Conservation (phyloP, 768 basidiomycete genomes). For the Boletus tomentosulus region DNA sequence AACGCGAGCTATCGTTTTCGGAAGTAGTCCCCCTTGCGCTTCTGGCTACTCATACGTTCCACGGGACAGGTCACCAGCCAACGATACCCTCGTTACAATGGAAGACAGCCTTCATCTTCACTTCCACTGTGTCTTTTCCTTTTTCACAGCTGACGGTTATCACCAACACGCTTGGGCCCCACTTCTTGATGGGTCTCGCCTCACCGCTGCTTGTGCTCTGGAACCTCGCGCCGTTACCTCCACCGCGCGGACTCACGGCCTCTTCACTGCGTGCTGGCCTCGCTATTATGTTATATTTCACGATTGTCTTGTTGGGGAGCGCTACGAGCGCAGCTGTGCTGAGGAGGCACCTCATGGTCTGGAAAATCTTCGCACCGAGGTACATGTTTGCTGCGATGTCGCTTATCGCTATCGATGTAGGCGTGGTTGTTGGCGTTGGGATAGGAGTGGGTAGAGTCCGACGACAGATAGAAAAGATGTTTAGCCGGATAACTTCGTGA, state of each 20-base stretch:
- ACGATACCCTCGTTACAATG: slow-evolving; percentile 89
- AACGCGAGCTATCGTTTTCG: slow-evolving; percentile 48
- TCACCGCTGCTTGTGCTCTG: slow-evolving; percentile 74
- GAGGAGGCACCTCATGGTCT: slow-evolving; percentile 90
- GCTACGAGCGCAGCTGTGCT: slow-evolving; percentile 72
- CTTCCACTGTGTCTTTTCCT: slow-evolving; percentile 62
- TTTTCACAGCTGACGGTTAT: slow-evolving; percentile 70
- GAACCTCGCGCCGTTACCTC: slow-evolving; percentile 67
- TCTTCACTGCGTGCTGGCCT: slow-evolving; percentile 53
- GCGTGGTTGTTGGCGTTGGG: slow-evolving; percentile 26
- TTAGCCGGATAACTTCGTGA: slow-evolving; percentile 6
- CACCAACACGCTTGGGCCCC: slow-evolving; percentile 74
- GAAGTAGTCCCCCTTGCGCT: slow-evolving; percentile 74
- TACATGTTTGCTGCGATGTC: slow-evolving; percentile 77
- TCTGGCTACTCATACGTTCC: slow-evolving; percentile 74
- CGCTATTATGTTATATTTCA: slow-evolving; percentile 68
- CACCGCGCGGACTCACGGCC: slow-evolving; percentile 24
- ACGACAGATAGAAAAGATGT: slow-evolving; percentile 21
- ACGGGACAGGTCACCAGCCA: slow-evolving; percentile 89
- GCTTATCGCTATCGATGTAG: slow-evolving; percentile 68
- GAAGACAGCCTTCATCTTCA: slow-evolving; percentile 89
- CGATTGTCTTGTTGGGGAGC: slow-evolving; percentile 58
- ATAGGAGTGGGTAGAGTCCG: slow-evolving; percentile 21
- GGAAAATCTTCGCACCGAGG: slow-evolving; percentile 97
- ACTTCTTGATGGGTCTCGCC: slow-evolving; percentile 62